A percentile compares a stretch with the other conserved stretches of the same genome.
Conservation (phyloP, 768 basidiomycete genomes). For the Trametes cingulata region DNA sequence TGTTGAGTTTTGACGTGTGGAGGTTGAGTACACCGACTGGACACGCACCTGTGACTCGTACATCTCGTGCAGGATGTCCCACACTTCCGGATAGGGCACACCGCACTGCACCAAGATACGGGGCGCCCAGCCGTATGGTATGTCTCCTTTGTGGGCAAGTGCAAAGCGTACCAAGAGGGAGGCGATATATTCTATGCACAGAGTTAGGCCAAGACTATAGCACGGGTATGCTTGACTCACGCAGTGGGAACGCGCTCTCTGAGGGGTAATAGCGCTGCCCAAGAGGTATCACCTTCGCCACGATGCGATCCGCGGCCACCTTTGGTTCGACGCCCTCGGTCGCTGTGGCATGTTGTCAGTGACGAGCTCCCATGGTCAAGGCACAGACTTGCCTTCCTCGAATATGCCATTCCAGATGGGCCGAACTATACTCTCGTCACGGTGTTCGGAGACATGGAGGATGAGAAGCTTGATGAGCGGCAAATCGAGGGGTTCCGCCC, state of each 20-base stretch:
- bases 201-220: not conserved
- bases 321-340: constrained; percentile 55
- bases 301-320: constrained; percentile 60
- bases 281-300: constrained; percentile 65
- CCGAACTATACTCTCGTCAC: constrained; percentile 76
- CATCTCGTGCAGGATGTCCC: constrained; percentile 83
- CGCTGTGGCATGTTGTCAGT: constrained; percentile 38
- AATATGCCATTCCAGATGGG: constrained; percentile 91
- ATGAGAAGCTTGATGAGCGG: constrained; percentile 85
- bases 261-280: constrained; percentile 90
- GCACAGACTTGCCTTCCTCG: constrained; percentile 59
- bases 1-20: constrained; percentile 3
- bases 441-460: constrained; percentile 91
- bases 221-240: constrained; percentile 46
- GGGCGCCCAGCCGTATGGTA: constrained; percentile 82
- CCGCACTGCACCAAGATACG: constrained; percentile 78
- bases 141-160: constrained; percentile 54
- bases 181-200: constrained; percentile 65
- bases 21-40: constrained; percentile 6
- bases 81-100: constrained; percentile 78
- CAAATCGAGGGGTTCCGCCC: constrained; percentile 84
- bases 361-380: not conserved
- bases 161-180: constrained; percentile 75
- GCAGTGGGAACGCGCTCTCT: constrained; percentile 84
- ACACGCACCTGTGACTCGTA: constrained; percentile 63